These are phyloP conservation scores for Collybiopsis luxurians DNA, from an alignment of 768 basidiomycete genomes.

Conservation along the genomic window DNA sequence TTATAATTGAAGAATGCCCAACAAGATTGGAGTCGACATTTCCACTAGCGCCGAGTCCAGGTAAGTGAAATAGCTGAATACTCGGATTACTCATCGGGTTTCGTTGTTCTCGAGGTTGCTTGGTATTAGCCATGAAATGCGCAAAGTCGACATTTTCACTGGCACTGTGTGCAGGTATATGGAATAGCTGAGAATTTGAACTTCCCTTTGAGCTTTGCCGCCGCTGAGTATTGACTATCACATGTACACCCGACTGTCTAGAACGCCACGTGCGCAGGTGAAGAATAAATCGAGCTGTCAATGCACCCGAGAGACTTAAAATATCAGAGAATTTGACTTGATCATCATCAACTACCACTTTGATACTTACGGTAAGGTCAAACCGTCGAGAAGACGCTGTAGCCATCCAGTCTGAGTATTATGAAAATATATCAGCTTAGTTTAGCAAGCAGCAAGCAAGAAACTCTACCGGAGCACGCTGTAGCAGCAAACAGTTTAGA, in stretches of 20 bases:
- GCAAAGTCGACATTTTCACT: neutral
- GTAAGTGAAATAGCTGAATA: neutral
- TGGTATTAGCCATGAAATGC: too few species aligned
- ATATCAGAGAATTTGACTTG: too few species aligned
- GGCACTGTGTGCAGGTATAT: neutral
- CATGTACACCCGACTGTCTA: neutral
- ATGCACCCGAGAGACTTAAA: neutral
- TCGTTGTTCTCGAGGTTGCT: too few species aligned
- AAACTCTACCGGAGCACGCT: constrained; percentile 18
- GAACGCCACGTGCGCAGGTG: constrained; percentile 3
- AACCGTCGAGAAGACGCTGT: constrained; percentile 25
- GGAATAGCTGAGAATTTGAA: neutral
- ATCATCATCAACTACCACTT: neutral
- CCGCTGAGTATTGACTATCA: neutral
- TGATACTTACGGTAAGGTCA: constrained; percentile 21
- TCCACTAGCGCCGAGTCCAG: neutral
- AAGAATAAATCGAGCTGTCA: constrained; percentile 7
- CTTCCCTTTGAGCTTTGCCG: neutral
- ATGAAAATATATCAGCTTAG: neutral
- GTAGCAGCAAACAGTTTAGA: neutral
- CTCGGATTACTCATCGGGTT: neutral
- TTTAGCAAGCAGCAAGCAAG: neutral
- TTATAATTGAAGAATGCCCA: neutral
- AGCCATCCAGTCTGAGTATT: constrained; percentile 22
- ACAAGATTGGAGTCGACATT: neutral